A percentile compares a stretch with the other conserved stretches of the same genome.
Evolutionary conservation across 306 rosid genomes (phyloP).

Genomic region (Begonia fuchsioides): DNA sequence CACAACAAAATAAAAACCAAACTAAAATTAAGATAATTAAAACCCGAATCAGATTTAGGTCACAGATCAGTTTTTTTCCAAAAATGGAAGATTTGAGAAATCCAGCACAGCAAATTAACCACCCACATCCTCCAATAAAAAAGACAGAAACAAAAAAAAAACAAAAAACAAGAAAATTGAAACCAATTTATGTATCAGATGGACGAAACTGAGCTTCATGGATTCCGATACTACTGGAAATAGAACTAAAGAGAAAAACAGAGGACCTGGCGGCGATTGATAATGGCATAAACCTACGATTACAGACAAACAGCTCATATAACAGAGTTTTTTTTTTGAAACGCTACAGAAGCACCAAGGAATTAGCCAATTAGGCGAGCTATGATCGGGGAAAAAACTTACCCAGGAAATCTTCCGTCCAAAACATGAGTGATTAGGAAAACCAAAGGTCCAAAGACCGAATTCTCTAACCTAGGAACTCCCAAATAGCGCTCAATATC

Average conservation of each 20-base stretch:
- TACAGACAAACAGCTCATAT: too few relatives aligned
- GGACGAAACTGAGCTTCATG: too few relatives aligned
- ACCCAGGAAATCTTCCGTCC: background rate
- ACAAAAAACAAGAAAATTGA: too few relatives aligned
- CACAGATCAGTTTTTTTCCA: too few relatives aligned
- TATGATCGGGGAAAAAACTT: constrained; percentile 3
- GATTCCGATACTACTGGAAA: background rate
- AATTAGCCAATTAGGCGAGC: constrained; percentile 1
- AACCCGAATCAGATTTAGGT: background rate
- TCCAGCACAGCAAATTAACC: background rate
- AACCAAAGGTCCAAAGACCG: background rate
- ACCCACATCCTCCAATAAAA: background rate
- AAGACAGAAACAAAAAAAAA: background rate
- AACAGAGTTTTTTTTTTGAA: background rate
- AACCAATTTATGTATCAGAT: too few relatives aligned
- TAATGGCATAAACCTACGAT: too few relatives aligned
- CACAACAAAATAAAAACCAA: background rate
- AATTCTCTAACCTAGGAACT: background rate
- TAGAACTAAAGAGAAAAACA: constrained; percentile 1
- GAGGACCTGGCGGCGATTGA: too few relatives aligned
- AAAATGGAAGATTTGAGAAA: background rate
- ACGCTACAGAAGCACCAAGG: constrained; percentile 25
- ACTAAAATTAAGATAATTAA: background rate
- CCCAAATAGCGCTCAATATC: constrained; percentile 6
- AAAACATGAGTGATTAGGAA: background rate